Evolutionary conservation across 2,329 filamentous ascomycete genomes (phyloP).

Genomic region (Lasiodiplodia sp.): DNA sequence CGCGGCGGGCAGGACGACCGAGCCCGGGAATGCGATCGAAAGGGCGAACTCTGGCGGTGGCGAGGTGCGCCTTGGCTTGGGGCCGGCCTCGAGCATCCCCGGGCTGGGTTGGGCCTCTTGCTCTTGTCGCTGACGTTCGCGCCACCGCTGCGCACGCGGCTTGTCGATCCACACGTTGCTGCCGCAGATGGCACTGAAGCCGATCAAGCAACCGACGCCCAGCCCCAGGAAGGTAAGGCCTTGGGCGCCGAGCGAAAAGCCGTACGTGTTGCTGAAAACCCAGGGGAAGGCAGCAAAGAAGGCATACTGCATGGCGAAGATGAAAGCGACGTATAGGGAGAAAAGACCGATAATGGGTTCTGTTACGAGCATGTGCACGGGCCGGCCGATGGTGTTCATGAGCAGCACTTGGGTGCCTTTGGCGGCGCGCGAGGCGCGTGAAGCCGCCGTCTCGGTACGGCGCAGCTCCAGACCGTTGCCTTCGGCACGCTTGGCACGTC

Average conservation of each 20-base stretch:
- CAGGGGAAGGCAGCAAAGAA: slow-evolving; percentile 37
- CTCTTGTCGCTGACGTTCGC: slow-evolving; percentile 8
- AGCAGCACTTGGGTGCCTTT: slow-evolving; percentile 38
- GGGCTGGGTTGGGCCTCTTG: not conserved
- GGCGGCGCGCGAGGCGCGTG: slow-evolving; percentile 33
- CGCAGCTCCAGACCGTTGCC: slow-evolving; percentile 38
- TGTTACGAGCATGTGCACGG: slow-evolving; percentile 46
- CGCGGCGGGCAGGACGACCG: slow-evolving; percentile 41
- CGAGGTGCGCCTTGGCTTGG: not conserved
- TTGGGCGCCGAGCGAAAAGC: slow-evolving; percentile 41
- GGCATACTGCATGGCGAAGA: slow-evolving; percentile 48
- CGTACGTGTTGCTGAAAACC: slow-evolving; percentile 33
- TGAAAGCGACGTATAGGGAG: slow-evolving; percentile 51
- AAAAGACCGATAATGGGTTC: slow-evolving; percentile 52
- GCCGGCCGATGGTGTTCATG: slow-evolving; percentile 48
- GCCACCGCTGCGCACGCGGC: slow-evolving; percentile 18
- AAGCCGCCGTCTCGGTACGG: slow-evolving; percentile 30
- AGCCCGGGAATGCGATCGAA: slow-evolving; percentile 45
- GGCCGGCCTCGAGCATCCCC: not conserved
- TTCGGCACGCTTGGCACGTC: slow-evolving; percentile 38
- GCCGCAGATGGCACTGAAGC: slow-evolving; percentile 35
- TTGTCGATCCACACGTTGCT: slow-evolving; percentile 42
- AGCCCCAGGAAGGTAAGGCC: slow-evolving; percentile 38
- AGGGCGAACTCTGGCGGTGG: slow-evolving; percentile 44
- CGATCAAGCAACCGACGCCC: slow-evolving; percentile 33